Evolutionary conservation across 352 stramenopile genomes (phyloP).

Genomic region (Plasmopara viticola): DNA sequence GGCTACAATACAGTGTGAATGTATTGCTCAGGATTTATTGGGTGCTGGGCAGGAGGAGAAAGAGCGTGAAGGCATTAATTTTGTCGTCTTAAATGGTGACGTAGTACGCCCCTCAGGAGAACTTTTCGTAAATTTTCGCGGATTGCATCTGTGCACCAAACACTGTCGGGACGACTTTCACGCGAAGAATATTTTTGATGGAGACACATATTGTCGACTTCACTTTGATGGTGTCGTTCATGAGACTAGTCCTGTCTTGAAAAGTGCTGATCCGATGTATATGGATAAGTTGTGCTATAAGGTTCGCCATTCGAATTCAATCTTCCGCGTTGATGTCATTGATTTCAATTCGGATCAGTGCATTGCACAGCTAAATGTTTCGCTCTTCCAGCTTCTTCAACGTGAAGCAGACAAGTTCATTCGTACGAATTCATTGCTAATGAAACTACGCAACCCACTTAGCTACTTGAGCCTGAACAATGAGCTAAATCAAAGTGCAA

Average conservation of each 20-base stretch:
- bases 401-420: slow-evolving; percentile 63
- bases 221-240: slow-evolving; percentile 58
- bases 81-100: slow-evolving; percentile 46
- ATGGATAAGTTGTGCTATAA: slow-evolving; percentile 79
- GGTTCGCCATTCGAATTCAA: slow-evolving; percentile 46
- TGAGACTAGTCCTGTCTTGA: slow-evolving; percentile 79
- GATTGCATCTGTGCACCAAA: slow-evolving; percentile 78
- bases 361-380: slow-evolving; percentile 60
- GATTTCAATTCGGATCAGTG: slow-evolving; percentile 77
- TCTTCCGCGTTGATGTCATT: slow-evolving; percentile 68
- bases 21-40: slow-evolving; percentile 32
- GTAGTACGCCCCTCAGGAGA: slow-evolving; percentile 34
- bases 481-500: slow-evolving; percentile 26
- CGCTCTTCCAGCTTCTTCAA: slow-evolving; percentile 77
- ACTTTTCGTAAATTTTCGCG: slow-evolving; percentile 73
- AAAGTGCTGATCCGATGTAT: slow-evolving; percentile 83
- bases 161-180: slow-evolving; percentile 74
- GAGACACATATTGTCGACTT: slow-evolving; percentile 79
- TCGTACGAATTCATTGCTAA: slow-evolving; percentile 37
- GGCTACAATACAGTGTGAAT: slow-evolving; percentile 71
- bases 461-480: slow-evolving; percentile 43
- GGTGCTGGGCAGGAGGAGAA: slow-evolving; percentile 18
- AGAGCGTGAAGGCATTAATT: slow-evolving; percentile 29
- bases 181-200: slow-evolving; percentile 83
- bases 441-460: slow-evolving; percentile 39